phyloP scores from a whole-genome alignment of 768 basidiomycete species.

The Floccularia luteovirens region DNA sequence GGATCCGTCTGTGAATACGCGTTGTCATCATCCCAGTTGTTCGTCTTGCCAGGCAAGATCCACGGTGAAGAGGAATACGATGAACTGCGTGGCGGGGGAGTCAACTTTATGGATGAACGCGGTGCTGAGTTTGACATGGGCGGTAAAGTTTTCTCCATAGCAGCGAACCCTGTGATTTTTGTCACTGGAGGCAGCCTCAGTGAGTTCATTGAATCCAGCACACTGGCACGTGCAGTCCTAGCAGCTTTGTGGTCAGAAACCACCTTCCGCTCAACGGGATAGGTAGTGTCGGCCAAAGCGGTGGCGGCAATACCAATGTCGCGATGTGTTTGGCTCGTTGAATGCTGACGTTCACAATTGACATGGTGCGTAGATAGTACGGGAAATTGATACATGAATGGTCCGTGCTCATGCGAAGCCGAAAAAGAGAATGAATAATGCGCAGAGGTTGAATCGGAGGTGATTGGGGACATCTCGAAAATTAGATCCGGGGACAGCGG shows the following conservation, averaged over 20 bases:
- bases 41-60: constrained; percentile 24
- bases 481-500: constrained; percentile 37
- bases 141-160: constrained; percentile 18
- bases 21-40: constrained; percentile 20
- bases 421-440: constrained; percentile 13
- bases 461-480: constrained; percentile 46
- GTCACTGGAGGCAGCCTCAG: constrained; percentile 13
- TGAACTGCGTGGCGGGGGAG: constrained; percentile 25
- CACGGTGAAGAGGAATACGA: constrained; percentile 29
- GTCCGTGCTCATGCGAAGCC: constrained; percentile 17
- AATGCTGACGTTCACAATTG: not conserved
- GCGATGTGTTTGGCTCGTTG: not conserved
- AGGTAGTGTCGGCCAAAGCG: no score
- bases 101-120: constrained; percentile 11
- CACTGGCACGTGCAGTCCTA: not conserved
- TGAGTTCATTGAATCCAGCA: constrained; percentile 3
- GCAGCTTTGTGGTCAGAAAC: not conserved
- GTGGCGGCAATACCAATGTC: no score
- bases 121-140: constrained; percentile 3
- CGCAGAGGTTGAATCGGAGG: constrained; percentile 15
- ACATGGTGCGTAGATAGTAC: constrained; percentile 9
- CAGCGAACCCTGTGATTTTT: constrained; percentile 29
- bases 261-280: not conserved
- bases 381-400: constrained; percentile 34
- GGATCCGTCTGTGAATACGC: constrained; percentile 24